Evolutionary conservation across 176 grass and related monocot species (phyloP), one percentile per base, ranked within the genome.

Genomic region (Bonia amplexicaulis): DNA sequence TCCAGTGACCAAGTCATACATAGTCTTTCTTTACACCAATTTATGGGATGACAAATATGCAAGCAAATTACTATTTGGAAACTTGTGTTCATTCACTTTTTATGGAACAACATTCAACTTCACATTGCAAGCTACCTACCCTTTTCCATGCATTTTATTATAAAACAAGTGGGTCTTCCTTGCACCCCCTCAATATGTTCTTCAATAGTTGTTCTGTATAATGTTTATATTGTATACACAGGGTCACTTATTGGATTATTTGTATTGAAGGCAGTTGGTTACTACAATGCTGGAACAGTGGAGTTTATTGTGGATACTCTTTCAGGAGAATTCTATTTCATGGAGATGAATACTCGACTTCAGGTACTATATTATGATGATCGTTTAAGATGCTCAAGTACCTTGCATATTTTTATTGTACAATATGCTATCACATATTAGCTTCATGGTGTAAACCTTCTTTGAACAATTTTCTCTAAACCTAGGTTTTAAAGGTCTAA

Each of bases 291-390:
- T 90, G 96, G 96, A 85, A 98, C 93, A 65, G 96, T 98, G 64
- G 96, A 98, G 49, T 95, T 98, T 77, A 98, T 98, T 69, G 91
- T 98, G 68, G 96, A 98, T 60, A 98, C 93, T 45, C 78, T 89
- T 77, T 95, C 93, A 42, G 91, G 90, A 57, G 48, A 98, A 78
- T 98, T 98, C 29, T 98, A 90, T 85, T 98, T 98, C 83, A 98
- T 98, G 96, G 96, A 98, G 85, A 98, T 98, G 96, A 98, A 98
- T 87, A 98, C 96, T 72, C 93, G 96, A 73, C 89, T 98, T 69
- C 96, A 95, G 87, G 96, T 93, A 92, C 27, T 81, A n/a, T 64
- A 42, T 65, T 45, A 59, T 55, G 27, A 64, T 71, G 20, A 12
- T 85, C 47, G 31, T 81, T 4, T 74, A 72, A 47, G 41, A 68